Conservation (phyloP, 208 protist species). For the Crithidia bombi region DNA sequence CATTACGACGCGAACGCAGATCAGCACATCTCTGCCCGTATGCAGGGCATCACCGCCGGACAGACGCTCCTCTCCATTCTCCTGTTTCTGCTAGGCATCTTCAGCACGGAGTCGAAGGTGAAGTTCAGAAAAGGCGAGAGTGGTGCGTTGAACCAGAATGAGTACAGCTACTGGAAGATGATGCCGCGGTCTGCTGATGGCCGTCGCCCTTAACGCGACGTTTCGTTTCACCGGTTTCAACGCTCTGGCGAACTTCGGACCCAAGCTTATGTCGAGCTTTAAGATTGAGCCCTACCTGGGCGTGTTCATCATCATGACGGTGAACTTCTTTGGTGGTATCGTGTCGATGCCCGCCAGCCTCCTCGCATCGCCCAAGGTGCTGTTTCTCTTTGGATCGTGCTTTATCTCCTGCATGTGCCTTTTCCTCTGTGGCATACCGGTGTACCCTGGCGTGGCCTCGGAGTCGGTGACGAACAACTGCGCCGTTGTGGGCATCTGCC, state of each 20-base stretch:
- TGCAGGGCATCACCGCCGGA: constrained; percentile 49
- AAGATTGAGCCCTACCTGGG: constrained; percentile 44
- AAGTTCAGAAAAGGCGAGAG: constrained; percentile 9
- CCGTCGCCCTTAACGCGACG: constrained; percentile 36
- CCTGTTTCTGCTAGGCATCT: constrained; percentile 27
- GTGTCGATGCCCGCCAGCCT: constrained; percentile 39
- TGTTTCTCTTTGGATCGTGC: constrained; percentile 40
- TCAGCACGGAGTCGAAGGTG: constrained; percentile 20
- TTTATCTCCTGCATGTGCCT: constrained; percentile 46
- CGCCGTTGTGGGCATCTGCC: constrained; percentile 47
- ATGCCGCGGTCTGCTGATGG: constrained; percentile 39
- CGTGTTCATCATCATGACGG: constrained; percentile 57
- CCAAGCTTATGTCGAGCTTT: constrained; percentile 50
- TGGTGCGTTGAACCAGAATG: constrained; percentile 2
- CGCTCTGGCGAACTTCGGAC: constrained; percentile 68
- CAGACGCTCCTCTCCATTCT: constrained; percentile 36
- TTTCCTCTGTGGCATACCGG: constrained; percentile 51
- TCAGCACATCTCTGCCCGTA: constrained; percentile 34
- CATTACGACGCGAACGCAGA: constrained; percentile 28
- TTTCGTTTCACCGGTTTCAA: constrained; percentile 72
- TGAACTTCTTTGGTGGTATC: constrained; percentile 53
- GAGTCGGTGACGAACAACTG: constrained; percentile 37
- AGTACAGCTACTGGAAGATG: constrained; percentile 37
- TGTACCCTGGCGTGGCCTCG: constrained; percentile 49
- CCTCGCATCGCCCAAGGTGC: constrained; percentile 33